Percentiles rank a stretch among this genome's conserved stretches.
phyloP scores from a whole-genome alignment of 1,284 basidiomycete species.

The Ganoderma lucidum region DNA sequence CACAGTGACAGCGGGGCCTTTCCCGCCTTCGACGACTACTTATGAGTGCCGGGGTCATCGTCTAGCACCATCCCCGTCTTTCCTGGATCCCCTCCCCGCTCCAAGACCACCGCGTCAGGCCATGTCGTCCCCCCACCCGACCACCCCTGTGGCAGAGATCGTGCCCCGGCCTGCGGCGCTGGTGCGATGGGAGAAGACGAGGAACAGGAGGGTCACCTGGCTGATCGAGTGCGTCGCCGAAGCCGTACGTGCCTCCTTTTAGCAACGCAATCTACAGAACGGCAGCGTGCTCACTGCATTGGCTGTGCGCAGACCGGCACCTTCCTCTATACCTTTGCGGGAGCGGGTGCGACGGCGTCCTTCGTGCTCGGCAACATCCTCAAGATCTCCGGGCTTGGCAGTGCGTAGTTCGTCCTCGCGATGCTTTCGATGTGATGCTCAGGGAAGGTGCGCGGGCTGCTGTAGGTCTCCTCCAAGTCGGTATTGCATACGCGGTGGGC shows the following conservation, averaged over 20 bases:
- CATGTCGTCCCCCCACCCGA: slow-evolving; percentile 8
- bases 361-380: slow-evolving; percentile 61
- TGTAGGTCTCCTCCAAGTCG: slow-evolving; percentile 66
- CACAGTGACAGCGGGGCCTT: neutral
- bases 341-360: slow-evolving; percentile 65
- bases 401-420: slow-evolving; percentile 47
- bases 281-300: neutral
- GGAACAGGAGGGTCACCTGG: slow-evolving; percentile 60
- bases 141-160: slow-evolving; percentile 34
- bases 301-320: slow-evolving; percentile 45
- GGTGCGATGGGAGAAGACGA: slow-evolving; percentile 59
- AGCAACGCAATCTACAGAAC: neutral
- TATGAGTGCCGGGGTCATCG: neutral
- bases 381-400: slow-evolving; percentile 51
- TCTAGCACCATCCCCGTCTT: neutral
- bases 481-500: slow-evolving; percentile 69
- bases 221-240: slow-evolving; percentile 67
- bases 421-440: neutral
- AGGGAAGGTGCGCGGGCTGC: neutral
- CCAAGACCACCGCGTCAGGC: slow-evolving; percentile 3
- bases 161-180: slow-evolving; percentile 48
- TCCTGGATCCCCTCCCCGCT: neutral
- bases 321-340: slow-evolving; percentile 64
- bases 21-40: neutral
- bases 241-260: slow-evolving; percentile 48